Base-by-base conservation (phyloP, 2,329 filamentous ascomycete genomes). In the Dactylellina parvicollis region DNA sequence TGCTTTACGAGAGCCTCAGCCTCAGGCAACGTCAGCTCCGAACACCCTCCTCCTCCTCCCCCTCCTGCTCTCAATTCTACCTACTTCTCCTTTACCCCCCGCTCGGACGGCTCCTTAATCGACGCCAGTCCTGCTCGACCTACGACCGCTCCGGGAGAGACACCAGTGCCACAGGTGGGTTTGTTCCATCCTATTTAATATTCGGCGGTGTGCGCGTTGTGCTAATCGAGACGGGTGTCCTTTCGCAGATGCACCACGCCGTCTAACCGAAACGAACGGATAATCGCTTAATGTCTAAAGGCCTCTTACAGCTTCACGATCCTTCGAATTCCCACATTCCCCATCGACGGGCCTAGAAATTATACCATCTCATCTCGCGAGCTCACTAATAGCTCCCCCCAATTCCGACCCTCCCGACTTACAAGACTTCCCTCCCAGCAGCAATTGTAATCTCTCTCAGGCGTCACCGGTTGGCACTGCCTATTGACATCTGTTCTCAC, bases 201-300 rank as follows among this genome's bases (percentile, higher is more conserved):
- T 24, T 50, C 44, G 28, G 36, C 46, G 18, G 49, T 66, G n/a
- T n/a, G 57, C 57, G 59, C 66, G 57, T 65, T 47, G 54, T 56
- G 49, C 46, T 56, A 46, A 71, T 71, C 20, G 34, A 40, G 12
- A 28, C 30, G 12, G 26, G 9, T 47, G 14, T 20, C 24, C 3
- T 42, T 28, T 20, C 20, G 2, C 54, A 73, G 69, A 73, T 73
- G 69, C 69, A 38, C 59, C 34, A 28, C 38, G 38, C 69, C 57
- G 66, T 57, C n/a, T 71, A 62, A 71, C 66, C 66, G 57, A 56
- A 47, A 36, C 22, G 47, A 55, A 65, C 69, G 54, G 59, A 60
- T 73, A 73, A 73, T 73, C 60, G 69, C 69, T 73, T 73, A 73
- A 73, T 73, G 69, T 73, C 54, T 73, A 73, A 73, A 73, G 69